A percentile compares a stretch with the other conserved stretches of the same genome.
Evolutionary conservation across 2,329 filamentous ascomycete species (phyloP).

Genomic region (Fusarium oxysporum): DNA sequence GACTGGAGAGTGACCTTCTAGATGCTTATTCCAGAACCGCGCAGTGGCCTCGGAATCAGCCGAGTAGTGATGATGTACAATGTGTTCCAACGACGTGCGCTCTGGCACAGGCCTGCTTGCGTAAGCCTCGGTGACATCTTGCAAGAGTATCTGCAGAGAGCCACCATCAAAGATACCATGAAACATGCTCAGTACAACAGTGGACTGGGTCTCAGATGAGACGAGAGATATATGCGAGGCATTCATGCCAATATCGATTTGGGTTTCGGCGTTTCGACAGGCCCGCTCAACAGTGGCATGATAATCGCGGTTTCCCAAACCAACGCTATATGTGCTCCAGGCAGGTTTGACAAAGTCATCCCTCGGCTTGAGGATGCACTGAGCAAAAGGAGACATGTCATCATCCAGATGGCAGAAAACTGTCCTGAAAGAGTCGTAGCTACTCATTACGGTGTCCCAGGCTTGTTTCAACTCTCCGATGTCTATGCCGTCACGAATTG

Average conservation of each 20-base stretch:
- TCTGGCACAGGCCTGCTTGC: background rate
- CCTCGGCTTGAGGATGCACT: background rate
- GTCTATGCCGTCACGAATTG: background rate
- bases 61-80: constrained; percentile 6
- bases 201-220: background rate
- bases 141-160: constrained; percentile 1
- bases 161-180: constrained; percentile 9
- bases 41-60: background rate
- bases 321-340: background rate
- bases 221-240: background rate
- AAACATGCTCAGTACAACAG: constrained; percentile 6
- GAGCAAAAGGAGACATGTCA: constrained; percentile 1
- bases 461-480: background rate
- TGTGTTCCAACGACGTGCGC: constrained; percentile 1
- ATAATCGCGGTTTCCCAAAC: background rate
- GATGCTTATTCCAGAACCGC: constrained; percentile 9
- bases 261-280: background rate
- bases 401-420: constrained; percentile 4
- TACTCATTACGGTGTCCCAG: background rate
- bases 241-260: background rate
- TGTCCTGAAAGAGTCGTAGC: constrained; percentile 4
- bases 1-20: background rate
- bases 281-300: background rate
- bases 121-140: background rate
- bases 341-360: background rate